These are phyloP conservation scores for Gnomoniopsis smithogilvyi DNA, from an alignment of 2,329 filamentous ascomycete species.

Conservation along the genomic window DNA sequence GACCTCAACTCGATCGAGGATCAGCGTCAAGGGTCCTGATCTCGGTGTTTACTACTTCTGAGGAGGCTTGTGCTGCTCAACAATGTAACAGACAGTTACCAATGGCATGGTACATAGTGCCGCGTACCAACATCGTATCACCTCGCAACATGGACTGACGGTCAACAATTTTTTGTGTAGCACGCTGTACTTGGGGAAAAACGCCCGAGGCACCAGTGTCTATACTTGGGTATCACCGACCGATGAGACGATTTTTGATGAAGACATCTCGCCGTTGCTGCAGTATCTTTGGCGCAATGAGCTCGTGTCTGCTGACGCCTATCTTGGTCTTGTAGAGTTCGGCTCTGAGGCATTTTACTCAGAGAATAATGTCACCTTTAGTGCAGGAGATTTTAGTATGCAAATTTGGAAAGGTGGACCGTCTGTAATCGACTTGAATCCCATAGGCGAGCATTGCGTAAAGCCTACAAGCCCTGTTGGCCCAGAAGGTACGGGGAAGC, in stretches of 20 bases:
- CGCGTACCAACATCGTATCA: not conserved
- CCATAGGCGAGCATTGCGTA: slow-evolving; percentile 4
- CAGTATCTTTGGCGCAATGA: slow-evolving; percentile 28
- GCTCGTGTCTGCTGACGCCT: slow-evolving; percentile 24
- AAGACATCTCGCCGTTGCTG: slow-evolving; percentile 29
- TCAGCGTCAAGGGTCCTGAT: not conserved
- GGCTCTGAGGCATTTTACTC: slow-evolving; percentile 30
- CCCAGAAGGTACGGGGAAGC: not conserved
- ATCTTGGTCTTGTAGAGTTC: slow-evolving; percentile 29
- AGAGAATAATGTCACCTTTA: slow-evolving; percentile 28
- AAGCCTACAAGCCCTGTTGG: slow-evolving; percentile 8
- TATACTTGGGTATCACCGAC: slow-evolving; percentile 28
- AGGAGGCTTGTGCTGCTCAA: not conserved
- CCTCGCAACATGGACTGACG: not conserved
- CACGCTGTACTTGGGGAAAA: slow-evolving; percentile 26
- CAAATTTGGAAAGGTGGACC: slow-evolving; percentile 19
- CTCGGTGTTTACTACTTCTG: slow-evolving; percentile 1
- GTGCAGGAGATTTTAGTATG: slow-evolving; percentile 25
- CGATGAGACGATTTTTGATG: slow-evolving; percentile 25
- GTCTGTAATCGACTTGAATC: slow-evolving; percentile 8
- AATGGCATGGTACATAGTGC: not conserved
- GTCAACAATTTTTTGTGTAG: slow-evolving; percentile 17
- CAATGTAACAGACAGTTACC: not conserved
- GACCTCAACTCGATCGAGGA: slow-evolving; percentile 8
- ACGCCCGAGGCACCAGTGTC: slow-evolving; percentile 27